Base-by-base conservation (phyloP, 139 green algal species). In the Zygnema cylindricum region DNA sequence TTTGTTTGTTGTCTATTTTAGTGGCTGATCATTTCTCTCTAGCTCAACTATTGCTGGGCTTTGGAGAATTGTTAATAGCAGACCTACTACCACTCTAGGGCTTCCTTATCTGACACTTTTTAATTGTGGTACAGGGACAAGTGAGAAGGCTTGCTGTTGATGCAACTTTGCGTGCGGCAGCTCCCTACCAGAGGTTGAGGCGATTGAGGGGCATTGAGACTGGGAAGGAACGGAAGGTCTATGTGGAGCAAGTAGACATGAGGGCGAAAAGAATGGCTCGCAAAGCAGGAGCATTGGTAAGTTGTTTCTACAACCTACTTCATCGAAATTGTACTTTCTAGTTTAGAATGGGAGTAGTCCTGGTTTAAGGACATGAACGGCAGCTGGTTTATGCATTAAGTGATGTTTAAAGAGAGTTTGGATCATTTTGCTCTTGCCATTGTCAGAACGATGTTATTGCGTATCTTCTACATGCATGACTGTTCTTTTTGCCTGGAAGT, bases 211-310 rank as follows among this genome's bases (percentile, higher is more conserved):
- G 92, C 11, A 16, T 85, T 36, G 82, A 33, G 36, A 85, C 42
- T 33, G 91, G 77, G 25, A 81, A n/a, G 21, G 81, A 79, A 57
- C 90, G 87, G 86, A 92, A 92, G 1, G 97, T 99, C 77, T 99
- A 98, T 85, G 97, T 99, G 73, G 97, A 99, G 89, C 97, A 98
- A 92, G 81, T 84, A 30, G 97, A 99, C 95, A 98, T 99, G 97
- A 94, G 97, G 42, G 90, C 90, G 76, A 99, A 99, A 95, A 95
- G 95, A 91, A 90, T 99, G 86, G 97, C 97, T 0, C 95, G 97
- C 91, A 99, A 99, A 94, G 96, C 96, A 0, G 96, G 96, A 40
- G 96, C 96, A 7, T 94, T 98, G 76, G 92, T 92, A 23, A 54
- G 55, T 83, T 38, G 25, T 11, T 84, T 11, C 77, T 40, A 16